Evolutionary conservation across 2,329 filamentous ascomycete species (phyloP), one percentile per base, ranked within the genome.

Genomic region (Colletotrichum incanum): DNA sequence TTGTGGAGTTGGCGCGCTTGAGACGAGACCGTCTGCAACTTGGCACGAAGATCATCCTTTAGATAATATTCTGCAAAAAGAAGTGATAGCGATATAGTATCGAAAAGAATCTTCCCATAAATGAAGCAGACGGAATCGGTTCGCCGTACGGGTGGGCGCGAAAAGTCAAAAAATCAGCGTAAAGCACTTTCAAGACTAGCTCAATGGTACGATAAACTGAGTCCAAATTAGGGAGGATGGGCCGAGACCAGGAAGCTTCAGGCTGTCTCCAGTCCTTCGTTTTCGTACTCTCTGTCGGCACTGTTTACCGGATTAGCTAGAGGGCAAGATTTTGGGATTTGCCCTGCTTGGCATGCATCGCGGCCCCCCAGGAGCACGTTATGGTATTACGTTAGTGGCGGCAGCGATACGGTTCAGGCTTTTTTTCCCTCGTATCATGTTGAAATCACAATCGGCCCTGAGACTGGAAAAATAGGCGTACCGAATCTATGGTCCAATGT

Each of bases 1-100:
- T 18, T 20, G n/a, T 23, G 55, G 47, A 12, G 55, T 67, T 55
- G 63, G 55, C 63, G 47, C 16, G 12, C 26, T 71, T 60, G 63
- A 71, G 47, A 67, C 64, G 67, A 71, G 45, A 67, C 39, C n/a
- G 55, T 52, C 28, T 66, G 67, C 67, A 55, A 66, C 54, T 47
- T 66, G 67, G 66, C 62, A 59, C n/a, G 67, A 60, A 28, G 54
- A 60, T 66, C 62, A 18, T 45, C 50, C 65, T 34, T 54, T 28
- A 52, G 37, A 54, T 18, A 43, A 31, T 28, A 45, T 56, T 43
- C 28, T 9, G 43, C n/a, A n/a, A 20, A n/a, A 34, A 34, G 28
- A 8, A n/a, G 4, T n/a, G 28, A 11, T 23, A n/a, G 31, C 5
- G 31, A 55, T 8, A 20, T 23, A 37, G 52, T 9, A n/a, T 20